Evolutionary conservation across 2,329 filamentous ascomycete genomes (phyloP), one percentile per base, ranked within the genome.

Genomic region (Aspergillus sergii): DNA sequence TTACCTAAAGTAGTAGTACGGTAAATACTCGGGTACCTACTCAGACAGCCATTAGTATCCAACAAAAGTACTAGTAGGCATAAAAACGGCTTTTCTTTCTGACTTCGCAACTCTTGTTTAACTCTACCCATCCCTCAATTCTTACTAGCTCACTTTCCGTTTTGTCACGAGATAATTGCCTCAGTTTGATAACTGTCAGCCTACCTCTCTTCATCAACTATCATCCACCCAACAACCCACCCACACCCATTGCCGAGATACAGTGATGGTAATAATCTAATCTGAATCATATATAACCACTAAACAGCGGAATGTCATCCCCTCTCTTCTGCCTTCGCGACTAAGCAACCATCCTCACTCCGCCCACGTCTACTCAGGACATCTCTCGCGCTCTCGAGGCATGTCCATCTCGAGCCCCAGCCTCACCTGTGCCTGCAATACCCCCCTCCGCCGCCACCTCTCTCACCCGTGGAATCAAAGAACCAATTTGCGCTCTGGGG

Each of bases 321-420:
- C 66, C 68, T 1, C 45, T 66, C 48, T 32, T 62, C 53, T 67
- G 65, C 41, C 66, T 69, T 50, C 66, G 65, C 36, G 63, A 57
- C 26, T 64, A 61, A 41, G 67, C 68, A 21, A 65, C 70, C 48
- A 46, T 65, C 53, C 60, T 70, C 45, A 67, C 69, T 21, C 62
- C 71, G 16, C 66, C 72, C 39, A 71, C 69, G 56, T 76, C 76
- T 58, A 75, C 73, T 16, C 73, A 79, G 61, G 75, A 80, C 55
- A 76, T 81, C 67, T 73, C 74, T 63, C 75, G 73, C 59, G 77
- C 78, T 28, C 74, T 80, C 63, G 73, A 78, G 64, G 73, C 76
- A 9, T 34, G 66, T 70, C 45, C 71, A 72, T 12, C 64, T 72
- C 54, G 67, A 73, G 26, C 69, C 72, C 45, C 67, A 71, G 58